Conservation (phyloP, 345 rosid genomes). For the Anastatica hierochuntica region DNA sequence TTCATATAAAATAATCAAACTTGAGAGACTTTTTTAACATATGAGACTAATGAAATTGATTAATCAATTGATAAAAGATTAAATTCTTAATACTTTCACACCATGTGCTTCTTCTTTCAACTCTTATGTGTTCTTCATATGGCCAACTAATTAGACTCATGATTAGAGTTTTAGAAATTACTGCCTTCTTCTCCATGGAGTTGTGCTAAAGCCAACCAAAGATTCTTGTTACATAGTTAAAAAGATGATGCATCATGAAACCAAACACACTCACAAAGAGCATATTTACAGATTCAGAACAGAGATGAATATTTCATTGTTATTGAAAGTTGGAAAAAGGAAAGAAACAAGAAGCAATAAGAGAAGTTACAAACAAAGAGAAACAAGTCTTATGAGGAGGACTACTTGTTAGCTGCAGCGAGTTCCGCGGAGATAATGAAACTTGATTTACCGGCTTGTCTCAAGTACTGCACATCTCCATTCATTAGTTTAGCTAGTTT, state of each 20-base stretch:
- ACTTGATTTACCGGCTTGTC: slow-evolving; percentile 72
- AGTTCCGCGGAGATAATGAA: slow-evolving; percentile 59
- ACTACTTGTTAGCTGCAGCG: slow-evolving; percentile 42
- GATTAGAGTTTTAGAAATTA: slow-evolving; percentile 13
- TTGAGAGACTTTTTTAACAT: too few relatives aligned
- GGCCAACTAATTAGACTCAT: slow-evolving; percentile 4
- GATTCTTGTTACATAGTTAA: slow-evolving; percentile 1
- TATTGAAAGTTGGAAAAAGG: slow-evolving; percentile 6
- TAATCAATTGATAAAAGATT: background rate
- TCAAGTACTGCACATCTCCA: slow-evolving; percentile 78
- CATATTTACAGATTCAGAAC: slow-evolving; percentile 17
- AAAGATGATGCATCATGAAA: slow-evolving; percentile 10
- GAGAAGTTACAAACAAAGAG: background rate
- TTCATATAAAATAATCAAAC: too few relatives aligned
- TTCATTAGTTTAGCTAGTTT: slow-evolving; percentile 77
- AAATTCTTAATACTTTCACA: background rate
- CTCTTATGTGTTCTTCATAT: too few relatives aligned
- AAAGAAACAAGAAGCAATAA: background rate
- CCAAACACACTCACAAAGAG: slow-evolving; percentile 15
- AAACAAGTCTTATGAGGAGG: slow-evolving; percentile 29
- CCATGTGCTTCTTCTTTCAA: slow-evolving; percentile 18
- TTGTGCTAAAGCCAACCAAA: slow-evolving; percentile 2
- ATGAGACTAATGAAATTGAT: slow-evolving; percentile 4
- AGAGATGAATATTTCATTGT: slow-evolving; percentile 17
- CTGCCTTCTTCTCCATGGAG: slow-evolving; percentile 1